Percentiles rank a stretch among this genome's conserved stretches.
Evolutionary conservation across 441 rosid genomes (phyloP).

Genomic region (Populus hybrid): DNA sequence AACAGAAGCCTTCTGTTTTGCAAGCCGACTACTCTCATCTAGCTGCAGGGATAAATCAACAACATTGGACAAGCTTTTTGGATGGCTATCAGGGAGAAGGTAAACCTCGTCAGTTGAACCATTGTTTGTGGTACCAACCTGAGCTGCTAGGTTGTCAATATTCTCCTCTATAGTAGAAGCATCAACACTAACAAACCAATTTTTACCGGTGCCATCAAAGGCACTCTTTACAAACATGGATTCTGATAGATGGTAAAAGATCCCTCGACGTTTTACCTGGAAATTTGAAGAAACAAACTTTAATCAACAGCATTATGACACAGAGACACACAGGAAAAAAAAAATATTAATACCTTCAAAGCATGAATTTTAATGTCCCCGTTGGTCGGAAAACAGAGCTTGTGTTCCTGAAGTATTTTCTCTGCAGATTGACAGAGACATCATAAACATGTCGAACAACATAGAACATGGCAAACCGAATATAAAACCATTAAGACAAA

Average conservation of each 20-base stretch:
- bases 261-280: constrained; percentile 56
- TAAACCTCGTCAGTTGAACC: constrained; percentile 19
- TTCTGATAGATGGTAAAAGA: constrained; percentile 43
- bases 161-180: constrained; percentile 27
- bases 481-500: not conserved
- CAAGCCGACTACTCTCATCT: constrained; percentile 10
- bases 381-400: constrained; percentile 39
- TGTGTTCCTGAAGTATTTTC: constrained; percentile 46
- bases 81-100: constrained; percentile 11
- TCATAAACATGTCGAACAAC: not conserved
- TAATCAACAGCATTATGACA: not conserved
- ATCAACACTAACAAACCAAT: constrained; percentile 55
- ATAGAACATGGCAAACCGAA: not conserved
- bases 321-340: not conserved
- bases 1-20: constrained; percentile 12
- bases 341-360: constrained; percentile 39
- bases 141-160: constrained; percentile 7
- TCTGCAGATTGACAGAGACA: constrained; percentile 25
- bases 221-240: constrained; percentile 46
- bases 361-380: constrained; percentile 45
- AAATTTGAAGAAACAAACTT: not conserved
- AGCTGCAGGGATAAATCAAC: constrained; percentile 14
- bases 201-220: constrained; percentile 35
- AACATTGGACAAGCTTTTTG: constrained; percentile 11
- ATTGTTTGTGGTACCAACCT: not conserved